Percentiles rank a stretch among this genome's conserved stretches.
Evolutionary conservation across 768 basidiomycete species (phyloP).

Genomic region (Suillus luteus): DNA sequence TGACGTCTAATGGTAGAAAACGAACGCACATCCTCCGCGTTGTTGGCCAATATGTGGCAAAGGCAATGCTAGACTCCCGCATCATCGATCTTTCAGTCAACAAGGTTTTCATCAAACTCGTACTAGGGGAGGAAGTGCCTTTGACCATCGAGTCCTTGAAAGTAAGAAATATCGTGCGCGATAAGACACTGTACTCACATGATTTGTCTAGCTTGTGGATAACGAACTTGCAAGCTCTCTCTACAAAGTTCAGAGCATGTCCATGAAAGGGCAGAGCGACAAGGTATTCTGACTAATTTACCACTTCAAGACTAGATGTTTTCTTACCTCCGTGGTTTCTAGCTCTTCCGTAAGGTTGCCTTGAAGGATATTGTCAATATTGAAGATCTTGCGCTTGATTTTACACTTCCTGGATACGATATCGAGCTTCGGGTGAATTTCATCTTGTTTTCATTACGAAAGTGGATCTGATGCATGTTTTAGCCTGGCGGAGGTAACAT

Average conservation of each 20-base stretch:
- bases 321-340: slow-evolving; percentile 3
- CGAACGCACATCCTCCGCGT: slow-evolving; percentile 84
- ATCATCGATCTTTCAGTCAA: slow-evolving; percentile 97
- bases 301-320: neutral
- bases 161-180: slow-evolving; percentile 43
- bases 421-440: slow-evolving; percentile 80
- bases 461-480: slow-evolving; percentile 4
- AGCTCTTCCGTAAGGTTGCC: slow-evolving; percentile 59
- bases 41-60: slow-evolving; percentile 95
- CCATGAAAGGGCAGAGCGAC: slow-evolving; percentile 48
- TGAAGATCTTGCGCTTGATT: slow-evolving; percentile 91
- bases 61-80: slow-evolving; percentile 94
- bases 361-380: slow-evolving; percentile 65
- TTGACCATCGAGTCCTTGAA: slow-evolving; percentile 81
- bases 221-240: slow-evolving; percentile 84
- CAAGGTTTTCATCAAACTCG: slow-evolving; percentile 89
- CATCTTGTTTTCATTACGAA: neutral
- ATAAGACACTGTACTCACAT: slow-evolving; percentile 13
- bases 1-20: slow-evolving; percentile 52
- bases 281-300: slow-evolving; percentile 46
- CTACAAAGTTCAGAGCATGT: slow-evolving; percentile 61
- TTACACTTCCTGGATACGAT: slow-evolving; percentile 94
- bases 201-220: slow-evolving; percentile 69
- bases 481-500: slow-evolving; percentile 81
- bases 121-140: slow-evolving; percentile 86